Evolutionary conservation across 768 basidiomycete genomes (phyloP), one percentile per base, ranked within the genome.

Genomic region (Chalciporus piperatus): DNA sequence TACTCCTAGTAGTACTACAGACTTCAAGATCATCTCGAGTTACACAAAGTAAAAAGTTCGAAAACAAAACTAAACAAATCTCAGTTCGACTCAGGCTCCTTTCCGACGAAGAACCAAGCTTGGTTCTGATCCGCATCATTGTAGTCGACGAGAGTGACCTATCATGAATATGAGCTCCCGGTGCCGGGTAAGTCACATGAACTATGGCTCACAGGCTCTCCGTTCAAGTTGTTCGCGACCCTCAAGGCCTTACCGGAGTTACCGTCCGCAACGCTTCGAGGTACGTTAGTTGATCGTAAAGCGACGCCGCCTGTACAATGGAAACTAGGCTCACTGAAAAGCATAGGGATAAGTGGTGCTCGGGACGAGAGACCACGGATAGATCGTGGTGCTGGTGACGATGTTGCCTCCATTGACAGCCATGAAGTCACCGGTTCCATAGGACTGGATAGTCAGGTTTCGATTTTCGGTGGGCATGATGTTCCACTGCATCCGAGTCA

Each of bases 401-500:
- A 51, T 50, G 1, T 42, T 45, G 20, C 23, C 19, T 13, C 11
- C 7, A 23, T 32, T 42, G 16, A 41, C 41, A 13, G 40, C 7
- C 22, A 45, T 10, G 19, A 47, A 55, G 27, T 45, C 45, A 10
- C 44, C 50, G 9, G 54, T 55, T 17, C 50, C 45, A 17, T 33
- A 51, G 38, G 44, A 47, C 20, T 47, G 54, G 28, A 47, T 51
- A 9, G 32, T 47, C 35, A 51, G 13, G 27, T 30, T 20, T 27
- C 19, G 42, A 2, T 12, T 20, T 32, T 55, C 39, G 25, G 54
- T 55, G 7, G 39, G 44, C 16, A 43, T n/a, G 27, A 52, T 17
- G 45, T 52, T 55, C 54, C 54, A 51, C 54, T 55, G 30, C 17
- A 17, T 10, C 10, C 30, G 6, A 25, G 25, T 7, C 7, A 25